Percentiles rank a stretch among this genome's conserved stretches.
Conservation (phyloP, 441 rosid species). For the Corymbia citriodora region DNA sequence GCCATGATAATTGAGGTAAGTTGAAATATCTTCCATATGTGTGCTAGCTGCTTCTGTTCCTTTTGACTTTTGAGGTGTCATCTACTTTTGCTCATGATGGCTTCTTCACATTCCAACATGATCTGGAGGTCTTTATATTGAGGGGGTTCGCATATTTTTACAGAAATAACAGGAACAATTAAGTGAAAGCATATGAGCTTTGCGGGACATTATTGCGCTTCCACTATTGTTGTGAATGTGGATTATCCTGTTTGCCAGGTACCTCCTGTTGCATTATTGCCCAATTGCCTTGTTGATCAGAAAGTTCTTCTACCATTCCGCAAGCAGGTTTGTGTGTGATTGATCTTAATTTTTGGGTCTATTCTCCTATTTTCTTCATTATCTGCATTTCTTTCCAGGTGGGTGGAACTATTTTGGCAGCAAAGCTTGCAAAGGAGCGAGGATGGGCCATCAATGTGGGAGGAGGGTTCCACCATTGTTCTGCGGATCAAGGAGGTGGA, state of each 20-base stretch:
- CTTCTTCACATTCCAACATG: neutral
- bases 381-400: slow-evolving; percentile 37
- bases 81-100: neutral
- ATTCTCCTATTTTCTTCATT: neutral
- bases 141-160: neutral
- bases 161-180: neutral
- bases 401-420: slow-evolving; percentile 91
- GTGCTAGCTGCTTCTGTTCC: neutral
- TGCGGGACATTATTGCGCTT: neutral
- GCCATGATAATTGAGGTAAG: slow-evolving; percentile 80
- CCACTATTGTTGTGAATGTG: neutral
- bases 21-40: neutral
- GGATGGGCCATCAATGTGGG: slow-evolving; percentile 98
- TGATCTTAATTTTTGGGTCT: neutral
- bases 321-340: slow-evolving; percentile 49
- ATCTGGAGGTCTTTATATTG: neutral
- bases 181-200: neutral
- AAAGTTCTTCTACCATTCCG: slow-evolving; percentile 82
- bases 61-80: neutral
- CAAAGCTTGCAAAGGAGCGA: slow-evolving; percentile 76
- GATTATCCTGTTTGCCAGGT: slow-evolving; percentile 34
- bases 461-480: slow-evolving; percentile 98
- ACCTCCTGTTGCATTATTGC: slow-evolving; percentile 75
- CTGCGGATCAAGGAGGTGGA: slow-evolving; percentile 75
- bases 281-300: slow-evolving; percentile 70